Conservation (phyloP, 495 filamentous ascomycete genomes). For the Aspergillus sparsus region DNA sequence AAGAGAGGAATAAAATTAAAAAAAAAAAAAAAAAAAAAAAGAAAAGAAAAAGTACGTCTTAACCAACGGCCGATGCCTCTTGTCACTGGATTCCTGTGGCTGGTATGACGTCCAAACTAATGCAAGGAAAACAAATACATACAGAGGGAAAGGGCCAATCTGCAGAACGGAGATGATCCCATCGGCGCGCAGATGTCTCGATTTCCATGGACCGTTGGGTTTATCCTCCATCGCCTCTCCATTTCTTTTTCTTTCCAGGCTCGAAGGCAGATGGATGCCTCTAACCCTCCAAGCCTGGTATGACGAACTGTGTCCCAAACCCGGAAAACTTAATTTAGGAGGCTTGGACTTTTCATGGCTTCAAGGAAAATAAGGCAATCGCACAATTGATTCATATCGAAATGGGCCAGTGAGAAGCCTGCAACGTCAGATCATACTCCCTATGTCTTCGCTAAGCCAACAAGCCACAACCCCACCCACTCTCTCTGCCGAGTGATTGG, state of each 20-base stretch:
- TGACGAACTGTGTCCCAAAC: neutral
- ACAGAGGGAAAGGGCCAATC: slow-evolving; percentile 18
- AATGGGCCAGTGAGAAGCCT: neutral
- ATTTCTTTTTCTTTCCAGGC: neutral
- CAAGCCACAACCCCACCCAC: neutral
- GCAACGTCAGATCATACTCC: neutral
- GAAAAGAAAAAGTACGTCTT: slow-evolving; percentile 25
- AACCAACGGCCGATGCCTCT: slow-evolving; percentile 10
- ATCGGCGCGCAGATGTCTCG: slow-evolving; percentile 17
- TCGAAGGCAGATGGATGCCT: neutral
- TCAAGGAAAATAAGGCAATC: neutral
- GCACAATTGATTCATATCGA: neutral
- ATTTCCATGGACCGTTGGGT: slow-evolving; percentile 12
- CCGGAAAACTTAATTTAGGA: slow-evolving; percentile 4
- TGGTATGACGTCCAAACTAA: slow-evolving; percentile 28
- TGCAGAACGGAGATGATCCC: slow-evolving; percentile 7
- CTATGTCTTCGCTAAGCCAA: neutral
- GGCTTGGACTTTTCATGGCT: neutral
- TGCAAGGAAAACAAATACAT: slow-evolving; percentile 34
- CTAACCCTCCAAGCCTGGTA: neutral
- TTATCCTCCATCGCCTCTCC: neutral
- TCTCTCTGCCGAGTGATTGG: neutral
- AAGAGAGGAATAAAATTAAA: slow-evolving; percentile 13
- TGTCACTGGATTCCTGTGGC: slow-evolving; percentile 24
- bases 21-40: slow-evolving; percentile 4